Evolutionary conservation across 768 basidiomycete species (phyloP), one percentile per base, ranked within the genome.

Genomic region (Rossbeevera mucosa): DNA sequence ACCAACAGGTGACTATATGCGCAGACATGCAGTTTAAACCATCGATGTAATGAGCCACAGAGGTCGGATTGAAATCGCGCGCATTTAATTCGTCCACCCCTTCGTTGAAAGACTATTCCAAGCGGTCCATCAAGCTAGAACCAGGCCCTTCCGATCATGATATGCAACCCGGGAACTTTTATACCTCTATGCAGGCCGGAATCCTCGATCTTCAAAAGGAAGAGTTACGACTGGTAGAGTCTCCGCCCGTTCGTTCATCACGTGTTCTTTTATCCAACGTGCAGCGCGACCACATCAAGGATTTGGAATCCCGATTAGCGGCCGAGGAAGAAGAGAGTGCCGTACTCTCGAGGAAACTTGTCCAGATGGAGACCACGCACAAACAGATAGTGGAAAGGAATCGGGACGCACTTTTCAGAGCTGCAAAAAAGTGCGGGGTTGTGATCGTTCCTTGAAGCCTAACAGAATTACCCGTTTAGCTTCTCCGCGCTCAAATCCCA

Each of bases 401-500:
- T 31, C 53, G 51, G 31, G 66, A 68, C 29, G 54, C 50, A 4
- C 42, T 68, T 0, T 20, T 45, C 2, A 66, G 50, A 28, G 48
- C 49, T 21, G 48, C 31, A 26, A 64, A 57, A 52, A 66, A 48
- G 66, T 68, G 21, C 28, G 57, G 14, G 24, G 20, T 46, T 11
- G 18, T 21, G 9, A 2, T 21, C 24, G 48, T 49, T 43, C 41
- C 21, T 45, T 25, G 5, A 20, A 29, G 6, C 13, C 52, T 57
- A 31, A 54, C 45, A 18, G 12, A 48, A 43, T 42, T 43, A 16
- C 38, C 18, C 40, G 2, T 5, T 18, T 48, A 74, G 73, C 46
- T 66, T 62, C 49, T 47, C 62, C 14, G 55, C 50, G 30, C 64
- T 74, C 13, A 69, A 68, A 50, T 66, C 52, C 22, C 58, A 59